These are phyloP conservation scores for Chaetomium strumarium DNA, from an alignment of 2,329 filamentous ascomycete species.

Conservation along the genomic window DNA sequence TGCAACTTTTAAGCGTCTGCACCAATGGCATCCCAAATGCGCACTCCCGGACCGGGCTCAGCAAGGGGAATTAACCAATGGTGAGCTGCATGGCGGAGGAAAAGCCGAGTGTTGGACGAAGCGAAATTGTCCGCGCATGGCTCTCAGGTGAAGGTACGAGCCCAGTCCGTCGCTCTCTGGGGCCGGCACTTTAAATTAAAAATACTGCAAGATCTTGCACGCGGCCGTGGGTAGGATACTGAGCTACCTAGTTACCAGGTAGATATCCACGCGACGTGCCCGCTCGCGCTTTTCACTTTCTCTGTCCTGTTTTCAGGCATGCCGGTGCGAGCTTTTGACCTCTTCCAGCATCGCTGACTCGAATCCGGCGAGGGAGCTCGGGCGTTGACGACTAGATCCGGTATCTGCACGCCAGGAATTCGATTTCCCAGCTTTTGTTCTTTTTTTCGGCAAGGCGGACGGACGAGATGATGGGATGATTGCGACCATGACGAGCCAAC, in stretches of 20 bases:
- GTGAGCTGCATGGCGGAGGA: background rate
- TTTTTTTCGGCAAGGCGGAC: constrained; percentile 3
- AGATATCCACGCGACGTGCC: constrained; percentile 14
- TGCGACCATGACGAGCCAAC: constrained; percentile 23
- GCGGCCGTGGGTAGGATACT: background rate
- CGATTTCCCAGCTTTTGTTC: background rate
- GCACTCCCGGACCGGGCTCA: constrained; percentile 6
- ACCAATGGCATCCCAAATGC: constrained; percentile 6
- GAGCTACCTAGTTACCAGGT: background rate
- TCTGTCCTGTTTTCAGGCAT: background rate
- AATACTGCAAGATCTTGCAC: constrained; percentile 1
- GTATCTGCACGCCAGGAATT: background rate
- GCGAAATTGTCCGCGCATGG: constrained; percentile 19
- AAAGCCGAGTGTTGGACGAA: constrained; percentile 13
- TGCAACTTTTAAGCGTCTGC: background rate
- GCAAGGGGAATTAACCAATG: constrained; percentile 13
- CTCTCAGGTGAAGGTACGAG: constrained; percentile 4
- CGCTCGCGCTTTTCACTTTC: background rate
- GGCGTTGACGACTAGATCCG: constrained; percentile 8
- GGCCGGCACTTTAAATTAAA: constrained; percentile 16
- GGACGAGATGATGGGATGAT: constrained; percentile 19
- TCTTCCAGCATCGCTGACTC: constrained; percentile 6
- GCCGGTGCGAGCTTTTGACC: constrained; percentile 15
- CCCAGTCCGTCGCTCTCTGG: background rate
- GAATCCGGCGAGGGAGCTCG: background rate